These are phyloP conservation scores for Heliocybe sulcata DNA, from an alignment of 1,284 basidiomycete genomes.

Conservation along the genomic window DNA sequence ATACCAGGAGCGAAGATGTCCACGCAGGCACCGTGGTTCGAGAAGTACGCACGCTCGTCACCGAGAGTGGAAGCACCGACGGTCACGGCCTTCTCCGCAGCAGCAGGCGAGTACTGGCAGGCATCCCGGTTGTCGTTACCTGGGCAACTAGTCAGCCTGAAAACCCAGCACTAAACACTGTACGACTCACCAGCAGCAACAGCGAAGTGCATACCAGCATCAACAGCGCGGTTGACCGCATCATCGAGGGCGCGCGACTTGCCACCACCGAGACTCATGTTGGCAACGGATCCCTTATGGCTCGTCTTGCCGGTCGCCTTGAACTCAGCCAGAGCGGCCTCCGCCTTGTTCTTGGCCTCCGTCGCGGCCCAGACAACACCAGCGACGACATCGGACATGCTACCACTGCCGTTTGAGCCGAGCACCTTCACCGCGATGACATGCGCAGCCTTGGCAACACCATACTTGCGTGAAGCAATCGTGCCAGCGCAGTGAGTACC, in stretches of 20 bases:
- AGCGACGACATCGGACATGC: slow-evolving; percentile 90
- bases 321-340: slow-evolving; percentile 56
- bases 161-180: not conserved
- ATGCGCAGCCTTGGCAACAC: slow-evolving; percentile 92
- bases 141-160: slow-evolving; percentile 8
- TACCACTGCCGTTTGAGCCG: slow-evolving; percentile 88
- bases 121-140: slow-evolving; percentile 50
- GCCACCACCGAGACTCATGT: slow-evolving; percentile 97
- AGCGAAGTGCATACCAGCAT: slow-evolving; percentile 86
- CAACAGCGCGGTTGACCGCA: slow-evolving; percentile 83
- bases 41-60: slow-evolving; percentile 76
- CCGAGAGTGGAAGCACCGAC: slow-evolving; percentile 69
- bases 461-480: slow-evolving; percentile 49
- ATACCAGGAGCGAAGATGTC: slow-evolving; percentile 71
- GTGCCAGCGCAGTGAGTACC: slow-evolving; percentile 35
- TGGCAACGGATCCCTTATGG: slow-evolving; percentile 89
- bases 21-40: slow-evolving; percentile 64
- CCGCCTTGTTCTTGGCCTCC: slow-evolving; percentile 50
- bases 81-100: slow-evolving; percentile 61
- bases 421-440: slow-evolving; percentile 98
- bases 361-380: slow-evolving; percentile 84
- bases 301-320: slow-evolving; percentile 35
- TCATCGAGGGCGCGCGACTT: slow-evolving; percentile 86
- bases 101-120: slow-evolving; percentile 67
- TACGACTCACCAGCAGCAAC: slow-evolving; percentile 76